These are phyloP conservation scores for Crithidia acanthocephali DNA, from an alignment of 208 protist species.

Conservation along the genomic window DNA sequence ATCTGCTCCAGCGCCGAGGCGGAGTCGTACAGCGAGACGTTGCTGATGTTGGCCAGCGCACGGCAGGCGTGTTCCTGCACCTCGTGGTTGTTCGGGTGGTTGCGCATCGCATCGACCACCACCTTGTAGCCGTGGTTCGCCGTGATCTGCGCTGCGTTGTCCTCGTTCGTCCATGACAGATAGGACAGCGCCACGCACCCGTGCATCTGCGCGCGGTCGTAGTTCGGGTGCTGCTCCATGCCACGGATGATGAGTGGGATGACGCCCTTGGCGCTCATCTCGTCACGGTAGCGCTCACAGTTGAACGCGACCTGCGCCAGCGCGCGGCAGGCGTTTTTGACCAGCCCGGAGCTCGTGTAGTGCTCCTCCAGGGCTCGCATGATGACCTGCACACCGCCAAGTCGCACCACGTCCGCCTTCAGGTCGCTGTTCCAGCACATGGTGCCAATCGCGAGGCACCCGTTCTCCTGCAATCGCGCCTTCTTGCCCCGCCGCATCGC, in stretches of 20 bases:
- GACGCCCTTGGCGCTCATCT: constrained; percentile 83
- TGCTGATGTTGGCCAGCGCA: constrained; percentile 89
- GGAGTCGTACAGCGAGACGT: constrained; percentile 58
- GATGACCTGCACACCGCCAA: constrained; percentile 81
- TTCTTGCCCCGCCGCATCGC: constrained; percentile 82
- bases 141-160: constrained; percentile 83
- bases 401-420: constrained; percentile 86
- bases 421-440: constrained; percentile 94
- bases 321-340: constrained; percentile 91
- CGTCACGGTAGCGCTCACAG: constrained; percentile 86
- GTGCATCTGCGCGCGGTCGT: constrained; percentile 92
- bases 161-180: constrained; percentile 90
- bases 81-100: constrained; percentile 85
- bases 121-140: constrained; percentile 80
- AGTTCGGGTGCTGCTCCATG: constrained; percentile 86
- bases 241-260: constrained; percentile 88
- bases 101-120: constrained; percentile 88
- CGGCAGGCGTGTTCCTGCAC: constrained; percentile 92
- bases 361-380: constrained; percentile 84
- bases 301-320: constrained; percentile 92
- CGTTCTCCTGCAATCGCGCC: constrained; percentile 86
- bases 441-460: constrained; percentile 88
- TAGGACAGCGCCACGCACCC: constrained; percentile 92
- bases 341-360: constrained; percentile 79
- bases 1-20: constrained; percentile 78